Evolutionary conservation across 306 rosid species (phyloP).

Genomic region (Rosa chinensis): DNA sequence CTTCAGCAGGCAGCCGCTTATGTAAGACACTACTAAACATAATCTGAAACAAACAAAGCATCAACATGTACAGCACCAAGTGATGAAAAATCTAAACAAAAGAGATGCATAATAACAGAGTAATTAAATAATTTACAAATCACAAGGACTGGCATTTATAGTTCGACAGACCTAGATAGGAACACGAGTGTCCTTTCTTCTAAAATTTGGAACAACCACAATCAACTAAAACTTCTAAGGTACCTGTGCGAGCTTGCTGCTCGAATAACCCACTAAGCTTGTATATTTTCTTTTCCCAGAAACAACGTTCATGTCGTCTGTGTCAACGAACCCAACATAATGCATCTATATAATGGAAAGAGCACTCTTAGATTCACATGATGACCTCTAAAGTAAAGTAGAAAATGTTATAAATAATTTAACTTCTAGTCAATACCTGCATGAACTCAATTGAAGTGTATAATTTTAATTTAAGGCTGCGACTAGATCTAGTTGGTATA

Average conservation of each 20-base stretch:
- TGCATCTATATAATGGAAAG: constrained; percentile 64
- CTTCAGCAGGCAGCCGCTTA: constrained; percentile 80
- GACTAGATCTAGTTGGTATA: neutral
- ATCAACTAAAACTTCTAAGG: neutral
- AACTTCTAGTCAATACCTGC: neutral
- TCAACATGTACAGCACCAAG: neutral
- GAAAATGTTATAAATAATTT: neutral
- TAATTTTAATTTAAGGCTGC: neutral
- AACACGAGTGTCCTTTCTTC: no score
- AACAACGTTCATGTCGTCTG: constrained; percentile 81
- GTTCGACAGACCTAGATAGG: neutral
- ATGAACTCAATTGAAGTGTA: neutral
- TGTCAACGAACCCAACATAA: constrained; percentile 83
- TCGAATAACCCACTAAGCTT: constrained; percentile 73
- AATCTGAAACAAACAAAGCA: constrained; percentile 51
- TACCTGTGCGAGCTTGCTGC: constrained; percentile 98
- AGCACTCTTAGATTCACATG: constrained; percentile 17
- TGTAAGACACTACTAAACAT: constrained; percentile 90
- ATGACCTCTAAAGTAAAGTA: neutral
- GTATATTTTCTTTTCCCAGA: constrained; percentile 73
- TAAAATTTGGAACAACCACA: neutral
- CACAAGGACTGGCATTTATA: neutral
- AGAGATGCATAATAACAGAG: neutral
- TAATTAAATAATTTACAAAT: neutral
- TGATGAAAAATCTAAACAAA: neutral